These are phyloP conservation scores for Xylariaceae sp. DNA, from an alignment of 2,329 filamentous ascomycete species.

Conservation along the genomic window DNA sequence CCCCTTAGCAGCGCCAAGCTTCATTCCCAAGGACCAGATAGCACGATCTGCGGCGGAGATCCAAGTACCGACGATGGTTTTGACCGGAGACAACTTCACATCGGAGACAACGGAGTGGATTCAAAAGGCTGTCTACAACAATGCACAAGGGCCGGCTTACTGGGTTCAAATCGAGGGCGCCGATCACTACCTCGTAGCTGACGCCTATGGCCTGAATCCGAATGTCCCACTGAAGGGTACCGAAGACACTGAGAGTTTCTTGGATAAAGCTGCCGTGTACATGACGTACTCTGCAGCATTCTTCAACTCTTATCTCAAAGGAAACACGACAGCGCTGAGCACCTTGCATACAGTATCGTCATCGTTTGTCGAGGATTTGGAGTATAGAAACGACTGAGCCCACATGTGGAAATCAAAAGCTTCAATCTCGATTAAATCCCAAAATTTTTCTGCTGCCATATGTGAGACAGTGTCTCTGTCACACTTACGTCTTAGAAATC, in stretches of 20 bases:
- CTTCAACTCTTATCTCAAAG: conserved; percentile 15
- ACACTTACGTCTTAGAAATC: too few relatives aligned
- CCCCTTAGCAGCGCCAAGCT: conserved; percentile 14
- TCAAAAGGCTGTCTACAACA: conserved; percentile 7
- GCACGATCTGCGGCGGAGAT: conserved; percentile 13
- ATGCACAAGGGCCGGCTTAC: conserved; percentile 11
- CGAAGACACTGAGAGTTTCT: conserved; percentile 9
- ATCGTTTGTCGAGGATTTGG: conserved; percentile 4
- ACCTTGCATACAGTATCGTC: conserved; percentile 1
- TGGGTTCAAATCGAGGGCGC: conserved; percentile 11
- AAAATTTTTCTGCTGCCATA: neutral
- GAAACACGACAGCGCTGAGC: conserved; percentile 5
- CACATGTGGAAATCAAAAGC: neutral
- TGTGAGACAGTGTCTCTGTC: too few relatives aligned
- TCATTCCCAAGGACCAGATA: conserved; percentile 10
- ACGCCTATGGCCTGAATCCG: conserved; percentile 13
- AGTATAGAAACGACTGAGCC: conserved; percentile 7
- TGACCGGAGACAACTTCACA: conserved; percentile 15
- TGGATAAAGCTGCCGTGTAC: conserved; percentile 16
- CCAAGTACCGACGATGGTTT: conserved; percentile 12
- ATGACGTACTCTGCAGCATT: conserved; percentile 16
- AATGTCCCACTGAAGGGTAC: conserved; percentile 1
- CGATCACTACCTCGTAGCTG: conserved; percentile 13
- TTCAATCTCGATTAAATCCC: neutral
- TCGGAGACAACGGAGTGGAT: conserved; percentile 14